Conservation (phyloP, 345 rosid species). For the Citrus mangshanensis region DNA sequence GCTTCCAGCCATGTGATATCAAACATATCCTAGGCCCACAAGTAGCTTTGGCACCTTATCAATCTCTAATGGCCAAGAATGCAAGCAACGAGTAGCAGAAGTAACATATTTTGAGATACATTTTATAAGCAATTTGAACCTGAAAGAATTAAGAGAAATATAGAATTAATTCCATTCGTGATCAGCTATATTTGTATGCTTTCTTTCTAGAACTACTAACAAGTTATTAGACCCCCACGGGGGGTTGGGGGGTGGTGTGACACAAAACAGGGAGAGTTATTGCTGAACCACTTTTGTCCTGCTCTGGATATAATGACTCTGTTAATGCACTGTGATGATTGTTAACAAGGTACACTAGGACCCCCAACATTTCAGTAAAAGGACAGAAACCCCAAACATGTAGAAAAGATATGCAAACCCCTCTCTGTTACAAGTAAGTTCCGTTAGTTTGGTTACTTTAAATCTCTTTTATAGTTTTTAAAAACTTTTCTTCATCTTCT, state of each 20-base stretch:
- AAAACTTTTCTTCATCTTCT: too few species aligned
- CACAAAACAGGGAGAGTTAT: background rate
- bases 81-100: slow-evolving; percentile 24
- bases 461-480: too few species aligned
- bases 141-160: background rate
- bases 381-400: too few species aligned
- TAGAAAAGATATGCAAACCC: too few species aligned
- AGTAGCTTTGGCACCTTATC: slow-evolving; percentile 19
- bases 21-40: slow-evolving; percentile 42
- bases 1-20: slow-evolving; percentile 41
- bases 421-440: too few species aligned
- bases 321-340: background rate
- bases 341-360: background rate
- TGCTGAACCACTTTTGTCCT: background rate
- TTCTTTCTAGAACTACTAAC: background rate
- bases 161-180: background rate
- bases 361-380: too few species aligned
- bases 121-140: slow-evolving; percentile 9
- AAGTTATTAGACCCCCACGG: background rate
- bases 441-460: too few species aligned
- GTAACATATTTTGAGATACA: slow-evolving; percentile 5
- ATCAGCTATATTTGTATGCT: background rate
- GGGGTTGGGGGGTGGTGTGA: too few species aligned
- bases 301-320: background rate
- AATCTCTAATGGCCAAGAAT: slow-evolving; percentile 28